Base-by-base conservation (phyloP, 2,329 filamentous ascomycete species). In the Exophiala sideris region DNA sequence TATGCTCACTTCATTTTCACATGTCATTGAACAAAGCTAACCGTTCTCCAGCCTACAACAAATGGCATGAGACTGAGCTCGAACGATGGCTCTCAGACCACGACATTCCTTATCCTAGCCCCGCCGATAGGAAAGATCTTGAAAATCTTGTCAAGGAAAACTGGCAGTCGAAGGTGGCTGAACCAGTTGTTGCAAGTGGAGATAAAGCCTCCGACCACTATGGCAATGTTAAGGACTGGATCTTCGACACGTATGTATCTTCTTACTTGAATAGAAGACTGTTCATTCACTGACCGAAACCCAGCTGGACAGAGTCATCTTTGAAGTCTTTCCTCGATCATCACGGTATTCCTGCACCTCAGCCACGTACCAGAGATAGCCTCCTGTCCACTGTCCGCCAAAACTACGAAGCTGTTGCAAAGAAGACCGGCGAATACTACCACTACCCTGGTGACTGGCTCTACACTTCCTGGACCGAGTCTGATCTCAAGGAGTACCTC, bases 41-140 rank as follows among this genome's bases (percentile, higher is more conserved):
- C 62, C 34, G 60, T 53, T 62, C 71, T 41, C 48, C 45, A 96
- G 92, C 87, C 12, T 97, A 97, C 80, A 96, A 97, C 76, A 96
- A 94, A 72, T 99, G 94, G 94, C 92, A 97, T 67, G 87, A 97
- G 78, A 95, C 89, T 18, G 94, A 99, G 79, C 84, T 99, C 29
- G 92, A 99, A 77, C 84, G 91, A 67, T 99, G 94, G 94, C 84
- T 99, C 46, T 88, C 88, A 29, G 94, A 99, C 70, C 82, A 97
- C 75, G 84, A 91, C 70, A 80, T 99, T 54, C 90, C 92, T 8
- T 91, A 96, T 71, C 91, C 94, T n/a, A 86, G 84, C 9, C 84
- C 91, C 9, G 85, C 92, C 45, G 91, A 96, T 73, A 90, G 94
- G 67, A 95, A 94, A 74, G 90, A 96, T 63, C 85, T 99, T n/a